These are phyloP conservation scores for Fusarium sp. DNA, from an alignment of 2,329 filamentous ascomycete species.

Conservation along the genomic window DNA sequence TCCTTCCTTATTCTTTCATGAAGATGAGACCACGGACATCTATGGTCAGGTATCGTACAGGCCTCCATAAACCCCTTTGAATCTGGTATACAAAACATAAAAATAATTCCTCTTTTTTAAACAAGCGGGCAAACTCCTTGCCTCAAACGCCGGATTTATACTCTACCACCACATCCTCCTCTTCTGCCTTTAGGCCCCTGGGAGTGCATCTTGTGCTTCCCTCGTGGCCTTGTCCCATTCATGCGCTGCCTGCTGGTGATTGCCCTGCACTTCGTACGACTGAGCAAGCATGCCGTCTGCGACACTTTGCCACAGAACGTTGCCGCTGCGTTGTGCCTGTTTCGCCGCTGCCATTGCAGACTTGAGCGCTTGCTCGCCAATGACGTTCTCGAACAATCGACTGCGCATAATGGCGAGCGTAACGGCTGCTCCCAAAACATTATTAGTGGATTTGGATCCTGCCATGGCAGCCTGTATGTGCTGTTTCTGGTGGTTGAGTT, in stretches of 20 bases:
- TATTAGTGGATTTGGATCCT: slow-evolving; percentile 74
- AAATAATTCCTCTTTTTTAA: slow-evolving; percentile 38
- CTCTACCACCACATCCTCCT: slow-evolving; percentile 20
- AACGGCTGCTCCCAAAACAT: slow-evolving; percentile 84
- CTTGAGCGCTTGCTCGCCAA: slow-evolving; percentile 83
- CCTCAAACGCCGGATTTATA: slow-evolving; percentile 40
- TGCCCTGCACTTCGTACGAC: slow-evolving; percentile 78
- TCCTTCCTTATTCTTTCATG: slow-evolving; percentile 16
- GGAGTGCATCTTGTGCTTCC: slow-evolving; percentile 58
- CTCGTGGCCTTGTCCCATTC: slow-evolving; percentile 56
- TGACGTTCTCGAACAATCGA: slow-evolving; percentile 82
- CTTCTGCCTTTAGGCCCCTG: slow-evolving; percentile 38
- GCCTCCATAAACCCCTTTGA: slow-evolving; percentile 19
- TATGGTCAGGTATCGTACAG: slow-evolving; percentile 42
- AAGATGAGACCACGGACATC: slow-evolving; percentile 33
- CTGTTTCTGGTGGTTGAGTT: slow-evolving; percentile 81
- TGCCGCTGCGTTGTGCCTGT: slow-evolving; percentile 76
- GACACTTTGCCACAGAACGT: slow-evolving; percentile 82
- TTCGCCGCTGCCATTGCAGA: slow-evolving; percentile 75
- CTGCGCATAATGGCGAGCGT: slow-evolving; percentile 87
- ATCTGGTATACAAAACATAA: slow-evolving; percentile 46
- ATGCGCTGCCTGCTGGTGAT: slow-evolving; percentile 56
- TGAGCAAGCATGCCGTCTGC: slow-evolving; percentile 82
- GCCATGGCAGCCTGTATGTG: slow-evolving; percentile 79
- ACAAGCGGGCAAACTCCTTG: slow-evolving; percentile 41